phyloP scores from a whole-genome alignment of 768 basidiomycete genomes.

The Leccinum barrowsii region DNA sequence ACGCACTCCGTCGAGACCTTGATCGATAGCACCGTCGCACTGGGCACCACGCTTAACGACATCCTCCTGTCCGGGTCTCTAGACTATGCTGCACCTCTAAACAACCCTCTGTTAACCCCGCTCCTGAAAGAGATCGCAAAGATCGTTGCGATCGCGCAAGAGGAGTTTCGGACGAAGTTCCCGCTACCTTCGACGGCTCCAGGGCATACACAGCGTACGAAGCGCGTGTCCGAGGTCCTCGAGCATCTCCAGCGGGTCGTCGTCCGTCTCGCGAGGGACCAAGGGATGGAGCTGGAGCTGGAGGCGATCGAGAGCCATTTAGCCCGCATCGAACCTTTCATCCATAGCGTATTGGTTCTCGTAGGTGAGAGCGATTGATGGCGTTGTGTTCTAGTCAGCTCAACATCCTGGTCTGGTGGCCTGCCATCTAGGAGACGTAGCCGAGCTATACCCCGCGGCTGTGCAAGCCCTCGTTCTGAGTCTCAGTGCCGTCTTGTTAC shows the following conservation, averaged over 20 bases:
- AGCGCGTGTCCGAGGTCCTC: not conserved
- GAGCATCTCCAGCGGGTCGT: not conserved
- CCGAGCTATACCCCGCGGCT: slow-evolving; percentile 12
- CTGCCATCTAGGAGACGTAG: slow-evolving; percentile 8
- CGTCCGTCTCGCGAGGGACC: not conserved
- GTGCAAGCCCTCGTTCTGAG: slow-evolving; percentile 12
- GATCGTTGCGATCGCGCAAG: not conserved
- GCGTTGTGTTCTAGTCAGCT: not conserved
- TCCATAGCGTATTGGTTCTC: slow-evolving; percentile 5
- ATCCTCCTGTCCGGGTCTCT: not conserved
- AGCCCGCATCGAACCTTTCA: not conserved
- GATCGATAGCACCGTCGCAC: not conserved
- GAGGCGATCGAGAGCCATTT: slow-evolving; percentile 5
- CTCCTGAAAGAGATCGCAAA: not conserved
- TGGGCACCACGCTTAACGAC: not conserved
- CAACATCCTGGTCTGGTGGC: not conserved
- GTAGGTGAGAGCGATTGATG: slow-evolving; percentile 5
- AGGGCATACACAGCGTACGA: slow-evolving; percentile 8
- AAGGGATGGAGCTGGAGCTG: not conserved
- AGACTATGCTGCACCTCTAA: not conserved
- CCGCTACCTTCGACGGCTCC: slow-evolving; percentile 7
- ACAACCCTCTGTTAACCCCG: not conserved
- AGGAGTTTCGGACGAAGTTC: slow-evolving; percentile 5
- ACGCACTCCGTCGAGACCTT: slow-evolving; percentile 3
- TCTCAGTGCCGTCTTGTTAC: slow-evolving; percentile 3